Evolutionary conservation across 2,329 filamentous ascomycete genomes (phyloP).

Genomic region (Myriosclerotinia duriaeana): DNA sequence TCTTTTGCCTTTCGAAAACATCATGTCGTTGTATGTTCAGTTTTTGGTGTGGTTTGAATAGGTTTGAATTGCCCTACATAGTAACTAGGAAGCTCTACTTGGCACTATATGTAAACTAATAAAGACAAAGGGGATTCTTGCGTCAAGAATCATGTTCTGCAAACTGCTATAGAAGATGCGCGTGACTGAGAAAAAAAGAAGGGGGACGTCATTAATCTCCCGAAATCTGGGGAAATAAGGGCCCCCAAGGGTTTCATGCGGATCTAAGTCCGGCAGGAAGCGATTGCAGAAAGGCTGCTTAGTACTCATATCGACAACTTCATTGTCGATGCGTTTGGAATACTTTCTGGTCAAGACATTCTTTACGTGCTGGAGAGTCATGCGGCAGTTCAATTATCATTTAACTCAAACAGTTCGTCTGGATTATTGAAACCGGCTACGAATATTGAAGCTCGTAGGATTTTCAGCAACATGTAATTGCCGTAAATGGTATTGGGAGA

Average conservation of each 20-base stretch:
- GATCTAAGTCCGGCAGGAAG: background rate
- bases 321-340: background rate
- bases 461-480: background rate
- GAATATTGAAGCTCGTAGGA: background rate
- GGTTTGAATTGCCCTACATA: background rate
- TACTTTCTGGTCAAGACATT: background rate
- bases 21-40: background rate
- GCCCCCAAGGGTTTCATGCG: background rate
- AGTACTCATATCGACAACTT: background rate
- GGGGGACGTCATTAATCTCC: background rate
- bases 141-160: background rate
- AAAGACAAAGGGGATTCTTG: background rate
- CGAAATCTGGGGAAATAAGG: background rate
- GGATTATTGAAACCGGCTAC: background rate
- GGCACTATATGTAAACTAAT: background rate
- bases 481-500: background rate
- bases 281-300: background rate
- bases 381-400: background rate
- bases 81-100: background rate
- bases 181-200: background rate
- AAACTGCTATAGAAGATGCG: background rate
- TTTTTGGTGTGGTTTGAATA: background rate
- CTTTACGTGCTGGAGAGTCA: too few relatives aligned
- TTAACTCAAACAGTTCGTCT: background rate
- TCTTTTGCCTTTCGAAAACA: slow-evolving; percentile 9